Conservation (phyloP, 2,329 filamentous ascomycete species). For the Alternaria gansuensis region DNA sequence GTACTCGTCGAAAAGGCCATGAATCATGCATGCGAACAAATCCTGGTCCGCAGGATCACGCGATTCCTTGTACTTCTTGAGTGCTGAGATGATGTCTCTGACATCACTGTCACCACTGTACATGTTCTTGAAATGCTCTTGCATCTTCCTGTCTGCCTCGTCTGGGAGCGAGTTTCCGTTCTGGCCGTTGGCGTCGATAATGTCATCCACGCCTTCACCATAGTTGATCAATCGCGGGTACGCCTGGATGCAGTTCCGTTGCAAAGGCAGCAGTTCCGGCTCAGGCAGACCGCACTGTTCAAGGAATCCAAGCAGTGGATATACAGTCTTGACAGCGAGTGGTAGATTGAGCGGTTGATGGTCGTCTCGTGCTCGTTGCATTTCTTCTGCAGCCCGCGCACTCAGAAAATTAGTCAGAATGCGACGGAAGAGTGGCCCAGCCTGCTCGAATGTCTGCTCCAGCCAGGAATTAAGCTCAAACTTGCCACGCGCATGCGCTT, state of each 20-base stretch:
- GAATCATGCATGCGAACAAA: conserved; percentile 97
- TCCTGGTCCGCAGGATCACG: conserved; percentile 86
- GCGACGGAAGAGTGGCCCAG: conserved; percentile 72
- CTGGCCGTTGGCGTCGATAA: conserved; percentile 85
- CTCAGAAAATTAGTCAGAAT: conserved; percentile 81
- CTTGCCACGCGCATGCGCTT: conserved; percentile 81
- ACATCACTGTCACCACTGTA: conserved; percentile 91
- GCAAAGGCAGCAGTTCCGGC: conserved; percentile 79
- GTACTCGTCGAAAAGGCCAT: conserved; percentile 96
- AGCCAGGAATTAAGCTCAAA: conserved; percentile 86
- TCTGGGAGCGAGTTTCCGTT: conserved; percentile 82
- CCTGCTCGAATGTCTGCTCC: conserved; percentile 70
- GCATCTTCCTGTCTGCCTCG: conserved; percentile 88
- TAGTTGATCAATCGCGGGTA: conserved; percentile 98
- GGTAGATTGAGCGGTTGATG: conserved; percentile 73
- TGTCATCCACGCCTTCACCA: conserved; percentile 87
- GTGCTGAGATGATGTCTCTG: conserved; percentile 81
- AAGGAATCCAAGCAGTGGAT: conserved; percentile 79
- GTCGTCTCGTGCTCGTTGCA: conserved; percentile 76
- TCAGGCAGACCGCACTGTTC: conserved; percentile 64
- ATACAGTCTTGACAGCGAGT: conserved; percentile 85
- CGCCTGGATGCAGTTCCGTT: conserved; percentile 86
- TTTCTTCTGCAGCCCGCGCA: conserved; percentile 84
- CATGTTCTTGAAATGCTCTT: conserved; percentile 98
- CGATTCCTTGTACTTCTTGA: conserved; percentile 89